Percentiles rank a stretch among this genome's conserved stretches.
Evolutionary conservation across 192 early-diverging fungal species (phyloP).

Genomic region (Entomortierella beljakovae): DNA sequence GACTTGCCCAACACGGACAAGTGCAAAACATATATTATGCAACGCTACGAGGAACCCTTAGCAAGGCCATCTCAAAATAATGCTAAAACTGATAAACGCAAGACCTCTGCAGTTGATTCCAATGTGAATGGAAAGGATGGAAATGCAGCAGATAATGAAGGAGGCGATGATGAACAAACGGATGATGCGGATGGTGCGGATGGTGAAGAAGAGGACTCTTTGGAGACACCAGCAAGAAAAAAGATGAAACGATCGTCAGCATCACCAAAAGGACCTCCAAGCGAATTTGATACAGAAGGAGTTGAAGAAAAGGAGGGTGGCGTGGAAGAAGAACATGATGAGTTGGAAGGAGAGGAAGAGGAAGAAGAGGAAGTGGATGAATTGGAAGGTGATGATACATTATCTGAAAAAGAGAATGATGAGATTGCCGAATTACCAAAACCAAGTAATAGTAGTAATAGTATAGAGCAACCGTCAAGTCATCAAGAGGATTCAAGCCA

Average conservation of each 20-base stretch:
- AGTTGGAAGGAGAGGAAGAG: conserved; percentile 23
- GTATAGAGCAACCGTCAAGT: too few relatives aligned
- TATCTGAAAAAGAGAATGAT: conserved; percentile 5
- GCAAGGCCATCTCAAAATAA: background rate
- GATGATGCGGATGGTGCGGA: conserved; percentile 15
- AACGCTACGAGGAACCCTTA: conserved; percentile 67
- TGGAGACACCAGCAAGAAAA: conserved; percentile 29
- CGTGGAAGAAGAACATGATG: too few relatives aligned
- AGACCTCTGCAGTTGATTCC: background rate
- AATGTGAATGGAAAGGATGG: background rate
- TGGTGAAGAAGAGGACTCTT: conserved; percentile 23
- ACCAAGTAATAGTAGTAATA: too few relatives aligned
- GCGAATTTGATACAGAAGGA: background rate
- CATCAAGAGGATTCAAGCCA: background rate
- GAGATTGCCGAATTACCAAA: conserved; percentile 4
- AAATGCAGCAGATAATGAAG: background rate
- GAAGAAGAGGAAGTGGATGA: conserved; percentile 19
- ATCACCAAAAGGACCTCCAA: background rate
- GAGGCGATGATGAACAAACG: background rate
- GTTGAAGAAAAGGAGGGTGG: background rate
- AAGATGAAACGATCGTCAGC: background rate
- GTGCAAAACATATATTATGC: conserved; percentile 80
- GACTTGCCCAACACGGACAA: conserved; percentile 80
- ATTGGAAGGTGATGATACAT: conserved; percentile 19
- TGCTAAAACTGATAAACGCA: background rate